phyloP scores from a whole-genome alignment of 108 stramenopile species.

The Phaeodactylum tricornutum region DNA sequence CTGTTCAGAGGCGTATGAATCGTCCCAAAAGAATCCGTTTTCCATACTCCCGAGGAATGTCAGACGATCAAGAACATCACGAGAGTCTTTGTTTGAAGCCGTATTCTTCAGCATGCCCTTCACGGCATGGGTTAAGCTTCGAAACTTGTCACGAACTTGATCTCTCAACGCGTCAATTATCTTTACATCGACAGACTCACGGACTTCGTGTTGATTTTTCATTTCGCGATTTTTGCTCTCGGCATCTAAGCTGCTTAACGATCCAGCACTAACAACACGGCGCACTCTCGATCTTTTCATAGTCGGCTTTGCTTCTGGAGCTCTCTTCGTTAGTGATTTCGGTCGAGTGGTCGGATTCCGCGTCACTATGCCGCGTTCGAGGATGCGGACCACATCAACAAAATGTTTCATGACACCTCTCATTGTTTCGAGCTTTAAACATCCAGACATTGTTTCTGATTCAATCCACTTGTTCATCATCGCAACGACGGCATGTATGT shows the following conservation, averaged over 20 bases:
- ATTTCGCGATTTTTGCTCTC: slow-evolving; percentile 14
- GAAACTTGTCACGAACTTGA: slow-evolving; percentile 79
- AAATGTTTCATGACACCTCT: slow-evolving; percentile 28
- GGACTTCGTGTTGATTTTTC: slow-evolving; percentile 7
- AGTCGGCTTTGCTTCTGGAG: slow-evolving; percentile 27
- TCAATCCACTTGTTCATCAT: slow-evolving; percentile 75
- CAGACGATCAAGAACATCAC: slow-evolving; percentile 72
- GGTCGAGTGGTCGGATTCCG: slow-evolving; percentile 45
- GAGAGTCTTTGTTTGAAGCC: slow-evolving; percentile 33
- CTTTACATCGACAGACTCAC: slow-evolving; percentile 12
- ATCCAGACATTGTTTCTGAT: slow-evolving; percentile 40
- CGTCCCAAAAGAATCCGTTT: slow-evolving; percentile 96
- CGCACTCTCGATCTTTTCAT: slow-evolving; percentile 41
- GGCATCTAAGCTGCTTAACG: slow-evolving; percentile 31
- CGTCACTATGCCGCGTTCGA: slow-evolving; percentile 65
- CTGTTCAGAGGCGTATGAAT: slow-evolving; percentile 85
- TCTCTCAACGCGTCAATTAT: slow-evolving; percentile 87
- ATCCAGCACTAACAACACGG: slow-evolving; percentile 55
- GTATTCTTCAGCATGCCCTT: slow-evolving; percentile 68
- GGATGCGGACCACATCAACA: slow-evolving; percentile 44
- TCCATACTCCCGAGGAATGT: slow-evolving; percentile 83
- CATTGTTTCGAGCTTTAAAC: slow-evolving; percentile 53
- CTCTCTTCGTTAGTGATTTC: slow-evolving; percentile 4
- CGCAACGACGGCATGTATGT: slow-evolving; percentile 55
- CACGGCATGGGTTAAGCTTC: slow-evolving; percentile 60